Evolutionary conservation across 192 early-diverging fungal genomes (phyloP).

Genomic region (Coemansia sp.): DNA sequence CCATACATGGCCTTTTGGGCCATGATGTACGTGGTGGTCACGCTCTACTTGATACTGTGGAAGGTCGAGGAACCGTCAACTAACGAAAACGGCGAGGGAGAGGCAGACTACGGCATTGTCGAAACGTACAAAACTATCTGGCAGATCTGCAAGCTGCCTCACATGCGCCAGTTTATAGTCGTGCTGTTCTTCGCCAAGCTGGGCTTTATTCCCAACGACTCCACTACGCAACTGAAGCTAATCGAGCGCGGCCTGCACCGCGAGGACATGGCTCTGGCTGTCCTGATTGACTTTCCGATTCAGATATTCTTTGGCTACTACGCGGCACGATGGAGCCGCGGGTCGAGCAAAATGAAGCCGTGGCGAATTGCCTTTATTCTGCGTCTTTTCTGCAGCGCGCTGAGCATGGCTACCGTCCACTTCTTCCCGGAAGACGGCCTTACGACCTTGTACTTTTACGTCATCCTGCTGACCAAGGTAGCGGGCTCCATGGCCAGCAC

Average conservation of each 20-base stretch:
- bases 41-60: slow-evolving; percentile 79
- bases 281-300: slow-evolving; percentile 95
- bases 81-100: slow-evolving; percentile 19
- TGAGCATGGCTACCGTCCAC: slow-evolving; percentile 85
- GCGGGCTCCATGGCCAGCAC: slow-evolving; percentile 88
- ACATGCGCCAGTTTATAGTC: slow-evolving; percentile 85
- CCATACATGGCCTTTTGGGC: slow-evolving; percentile 94
- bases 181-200: slow-evolving; percentile 89
- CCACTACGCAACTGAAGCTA: slow-evolving; percentile 92
- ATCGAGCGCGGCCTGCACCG: slow-evolving; percentile 94
- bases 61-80: slow-evolving; percentile 63
- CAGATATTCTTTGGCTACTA: slow-evolving; percentile 98
- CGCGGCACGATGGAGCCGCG: slow-evolving; percentile 94
- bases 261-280: slow-evolving; percentile 92
- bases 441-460: slow-evolving; percentile 70
- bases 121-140: slow-evolving; percentile 89
- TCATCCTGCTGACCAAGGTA: slow-evolving; percentile 80
- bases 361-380: slow-evolving; percentile 94
- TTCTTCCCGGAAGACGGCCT: slow-evolving; percentile 73
- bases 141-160: slow-evolving; percentile 80
- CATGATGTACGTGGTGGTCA: slow-evolving; percentile 84
- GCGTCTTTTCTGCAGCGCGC: slow-evolving; percentile 73
- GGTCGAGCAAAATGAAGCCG: slow-evolving; percentile 80
- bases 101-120: slow-evolving; percentile 66
- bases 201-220: slow-evolving; percentile 95